A percentile compares a stretch with the other conserved stretches of the same genome.
These are phyloP conservation scores for Ophiosphaerella narmari DNA, from an alignment of 2,329 filamentous ascomycete species.

Conservation along the genomic window DNA sequence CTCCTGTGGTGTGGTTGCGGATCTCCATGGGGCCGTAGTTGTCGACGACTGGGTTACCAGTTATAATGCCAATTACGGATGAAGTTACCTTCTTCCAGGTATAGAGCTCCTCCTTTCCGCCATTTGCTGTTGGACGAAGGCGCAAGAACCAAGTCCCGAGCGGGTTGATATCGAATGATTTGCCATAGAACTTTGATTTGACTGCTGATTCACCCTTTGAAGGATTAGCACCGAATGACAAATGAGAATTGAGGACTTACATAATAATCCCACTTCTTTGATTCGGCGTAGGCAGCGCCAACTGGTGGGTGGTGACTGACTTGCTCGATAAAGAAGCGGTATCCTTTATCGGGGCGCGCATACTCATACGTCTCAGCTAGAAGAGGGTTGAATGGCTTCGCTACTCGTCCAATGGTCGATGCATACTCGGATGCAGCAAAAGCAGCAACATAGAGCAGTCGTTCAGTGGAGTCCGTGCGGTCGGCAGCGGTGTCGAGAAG, in stretches of 20 bases:
- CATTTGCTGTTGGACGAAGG: conserved; percentile 74
- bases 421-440: conserved; percentile 97
- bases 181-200: conserved; percentile 96
- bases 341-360: conserved; percentile 91
- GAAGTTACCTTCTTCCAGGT: conserved; percentile 99
- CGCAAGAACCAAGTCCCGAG: conserved; percentile 96
- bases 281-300: conserved; percentile 90
- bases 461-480: conserved; percentile 83
- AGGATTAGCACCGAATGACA: conserved; percentile 16
- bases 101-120: conserved; percentile 75
- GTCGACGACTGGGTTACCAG: conserved; percentile 93
- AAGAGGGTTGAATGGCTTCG: conserved; percentile 97
- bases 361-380: conserved; percentile 98
- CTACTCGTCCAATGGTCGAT: conserved; percentile 93
- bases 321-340: conserved; percentile 98
- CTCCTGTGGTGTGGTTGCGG: conserved; percentile 95
- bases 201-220: conserved; percentile 86
- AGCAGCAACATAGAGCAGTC: conserved; percentile 90
- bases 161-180: conserved; percentile 95
- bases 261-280: conserved; percentile 92
- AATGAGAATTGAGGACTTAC: conserved; percentile 43
- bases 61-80: conserved; percentile 97
- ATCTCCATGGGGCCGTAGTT: conserved; percentile 98
- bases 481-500: conserved; percentile 88
- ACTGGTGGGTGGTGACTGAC: conserved; percentile 97